Conservation (phyloP, 306 rosid genomes). For the Urtica urens region DNA sequence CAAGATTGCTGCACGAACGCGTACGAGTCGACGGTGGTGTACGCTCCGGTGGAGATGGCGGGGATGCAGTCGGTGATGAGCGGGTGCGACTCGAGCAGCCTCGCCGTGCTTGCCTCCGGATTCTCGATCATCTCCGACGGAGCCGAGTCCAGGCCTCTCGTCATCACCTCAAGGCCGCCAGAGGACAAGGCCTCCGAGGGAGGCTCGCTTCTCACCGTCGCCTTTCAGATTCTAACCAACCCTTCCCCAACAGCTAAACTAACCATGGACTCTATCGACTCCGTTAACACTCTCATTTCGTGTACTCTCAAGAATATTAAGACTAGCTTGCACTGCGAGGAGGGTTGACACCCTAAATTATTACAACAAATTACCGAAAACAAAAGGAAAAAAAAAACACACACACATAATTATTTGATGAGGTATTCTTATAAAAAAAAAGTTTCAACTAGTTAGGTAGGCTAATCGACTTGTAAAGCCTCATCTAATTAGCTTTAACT, state of each 20-base stretch:
- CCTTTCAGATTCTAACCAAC: conserved; percentile 69
- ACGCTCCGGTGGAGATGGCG: conserved; percentile 59
- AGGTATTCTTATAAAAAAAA: no score
- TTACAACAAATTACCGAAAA: not conserved
- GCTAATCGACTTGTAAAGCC: no score
- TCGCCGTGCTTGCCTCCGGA: conserved; percentile 77
- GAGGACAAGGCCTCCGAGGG: conserved; percentile 67
- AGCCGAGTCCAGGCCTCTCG: conserved; percentile 57
- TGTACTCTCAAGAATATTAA: conserved; percentile 71
- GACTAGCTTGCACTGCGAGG: conserved; percentile 86
- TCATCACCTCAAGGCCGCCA: conserved; percentile 56
- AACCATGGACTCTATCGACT: conserved; percentile 72
- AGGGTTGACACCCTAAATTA: conserved; percentile 27
- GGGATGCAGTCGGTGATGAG: conserved; percentile 90
- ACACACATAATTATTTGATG: no score
- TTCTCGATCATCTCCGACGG: conserved; percentile 91
- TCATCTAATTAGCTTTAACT: no score
- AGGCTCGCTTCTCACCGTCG: conserved; percentile 74
- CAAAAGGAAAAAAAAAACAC: no score
- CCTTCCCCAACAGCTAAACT: conserved; percentile 76
- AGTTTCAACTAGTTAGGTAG: no score
- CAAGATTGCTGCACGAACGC: conserved; percentile 89
- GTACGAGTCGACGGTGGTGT: conserved; percentile 82
- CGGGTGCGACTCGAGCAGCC: conserved; percentile 78
- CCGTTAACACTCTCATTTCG: conserved; percentile 60